Evolutionary conservation across 2,329 filamentous ascomycete genomes (phyloP), one percentile per base, ranked within the genome.

Genomic region (Magnaporthiopsis incrustans): DNA sequence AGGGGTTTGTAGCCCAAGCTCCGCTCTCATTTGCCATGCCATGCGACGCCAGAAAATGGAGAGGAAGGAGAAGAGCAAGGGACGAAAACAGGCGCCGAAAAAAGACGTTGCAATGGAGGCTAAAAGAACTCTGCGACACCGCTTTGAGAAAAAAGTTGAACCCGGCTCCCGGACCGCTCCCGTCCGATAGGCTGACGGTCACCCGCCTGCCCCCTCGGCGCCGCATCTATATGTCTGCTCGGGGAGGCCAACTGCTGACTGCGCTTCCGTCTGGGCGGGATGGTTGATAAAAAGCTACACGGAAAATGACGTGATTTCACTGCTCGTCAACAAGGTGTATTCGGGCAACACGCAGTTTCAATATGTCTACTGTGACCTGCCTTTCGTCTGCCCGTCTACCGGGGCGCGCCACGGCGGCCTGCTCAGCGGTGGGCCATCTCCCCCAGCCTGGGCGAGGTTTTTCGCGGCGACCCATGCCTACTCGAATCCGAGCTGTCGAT

Each of bases 251-350:
- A 69, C 62, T 60, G 66, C 64, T 67, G 60, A 69, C 67, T 59
- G 61, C 62, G 50, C 35, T 63, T 60, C 60, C 68, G 63, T 33
- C 67, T 30, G 22, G 33, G 61, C 68, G 82, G 92, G 92, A 68
- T 95, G 90, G 82, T 96, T 91, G 7, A 87, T 93, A 72, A 89
- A 88, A 72, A 91, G 86, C 71, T 96, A 96, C 74, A 82, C 82
- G 68, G 85, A 92, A 67, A 84, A 86, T 73, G 89, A 96, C 69
- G 81, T 86, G 14, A 89, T 96, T 56, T 91, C 92, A 1, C 81
- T 97, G n/a, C 86, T 94, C 64, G 90, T 95, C 68, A 96, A 96
- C 79, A 96, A 96, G 75, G 88, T 93, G 70, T 96, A 93, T 76
- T 96, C 91, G 64, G 92, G 96, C 76, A 88, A 90, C 71, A 95